These are phyloP conservation scores for Suhomyces xylopsoci DNA, from an alignment of 805 yeast genomes.

Conservation along the genomic window DNA sequence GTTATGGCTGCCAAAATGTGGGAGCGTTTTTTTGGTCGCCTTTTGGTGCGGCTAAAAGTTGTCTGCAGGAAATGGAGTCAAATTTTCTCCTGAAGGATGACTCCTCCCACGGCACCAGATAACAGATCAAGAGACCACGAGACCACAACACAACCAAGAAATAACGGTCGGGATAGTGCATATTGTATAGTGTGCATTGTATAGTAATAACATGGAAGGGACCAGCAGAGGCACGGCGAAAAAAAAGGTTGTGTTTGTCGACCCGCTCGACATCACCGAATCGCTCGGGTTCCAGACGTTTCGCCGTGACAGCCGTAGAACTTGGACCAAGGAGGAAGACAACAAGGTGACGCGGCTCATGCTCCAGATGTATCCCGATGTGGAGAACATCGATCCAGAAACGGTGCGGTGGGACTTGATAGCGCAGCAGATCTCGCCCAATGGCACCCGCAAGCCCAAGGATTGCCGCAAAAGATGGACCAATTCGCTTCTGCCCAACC, in stretches of 20 bases:
- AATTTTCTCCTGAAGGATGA: not conserved
- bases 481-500: slow-evolving; percentile 76
- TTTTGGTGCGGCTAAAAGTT: not conserved
- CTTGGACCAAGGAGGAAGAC: slow-evolving; percentile 82
- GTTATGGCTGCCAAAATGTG: too few species aligned
- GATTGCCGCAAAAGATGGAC: slow-evolving; percentile 89
- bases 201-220: not conserved
- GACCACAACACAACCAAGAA: too few species aligned
- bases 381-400: slow-evolving; percentile 31
- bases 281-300: slow-evolving; percentile 73
- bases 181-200: not conserved
- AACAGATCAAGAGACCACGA: not conserved
- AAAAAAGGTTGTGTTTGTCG: slow-evolving; percentile 30
- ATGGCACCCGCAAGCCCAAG: slow-evolving; percentile 58
- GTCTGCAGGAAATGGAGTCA: not conserved
- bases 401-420: slow-evolving; percentile 61
- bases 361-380: slow-evolving; percentile 27
- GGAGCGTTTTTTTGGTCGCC: not conserved
- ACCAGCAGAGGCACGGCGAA: not conserved
- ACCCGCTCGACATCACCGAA: slow-evolving; percentile 61
- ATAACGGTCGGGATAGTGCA: not conserved
- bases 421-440: slow-evolving; percentile 39
- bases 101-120: not conserved
- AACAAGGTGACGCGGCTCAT: slow-evolving; percentile 43
- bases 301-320: slow-evolving; percentile 56